Base-by-base conservation (phyloP, 2,329 filamentous ascomycete genomes). In the Exophiala mesophila region DNA sequence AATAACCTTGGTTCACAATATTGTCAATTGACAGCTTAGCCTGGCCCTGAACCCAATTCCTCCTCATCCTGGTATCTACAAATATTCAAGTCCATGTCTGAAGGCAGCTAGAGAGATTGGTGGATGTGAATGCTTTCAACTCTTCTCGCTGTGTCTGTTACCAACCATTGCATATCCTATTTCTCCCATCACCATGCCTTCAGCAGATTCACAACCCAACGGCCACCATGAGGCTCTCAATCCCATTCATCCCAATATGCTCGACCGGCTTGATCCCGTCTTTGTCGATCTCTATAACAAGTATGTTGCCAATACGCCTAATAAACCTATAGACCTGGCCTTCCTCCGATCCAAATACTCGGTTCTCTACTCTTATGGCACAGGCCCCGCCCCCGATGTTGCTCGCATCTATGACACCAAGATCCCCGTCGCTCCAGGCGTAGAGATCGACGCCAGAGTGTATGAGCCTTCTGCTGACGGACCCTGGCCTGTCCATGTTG, bases 281-380 rank as follows among this genome's bases (percentile, higher is more conserved):
- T 74, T 72, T 45, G 59, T 71, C 45, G 61, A 69, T 39, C 66
- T 74, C 39, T 74, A 74, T 62, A 72, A 68, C 50, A 58, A 67
- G 33, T 59, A 69, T 45, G 60, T 70, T 36, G 68, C 69, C 46
- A 60, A 66, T 47, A 67, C 61, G 7, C 63, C 63, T 0, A 56
- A 60, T 15, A 57, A 57, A 10, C 67, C 68, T 19, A 67, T 68
- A 15, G 66, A 71, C 39, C 59, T 71, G 5, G 41, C 36, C 2
- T 36, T 61, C 8, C 56, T 71, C 1, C 63, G 68, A 18, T 53
- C 56, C 12, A 66, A 66, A 46, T 71, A 71, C 55, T 70, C 68
- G 0, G 57, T 61, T 1, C 63, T 70, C 6, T 71, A 71, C 54
- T 66, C 65, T 18, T 71, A 70, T 47, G 68, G 63, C 18, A 70